Conservation (phyloP, 2,329 filamentous ascomycete genomes). For the Leptographium galeiforme region DNA sequence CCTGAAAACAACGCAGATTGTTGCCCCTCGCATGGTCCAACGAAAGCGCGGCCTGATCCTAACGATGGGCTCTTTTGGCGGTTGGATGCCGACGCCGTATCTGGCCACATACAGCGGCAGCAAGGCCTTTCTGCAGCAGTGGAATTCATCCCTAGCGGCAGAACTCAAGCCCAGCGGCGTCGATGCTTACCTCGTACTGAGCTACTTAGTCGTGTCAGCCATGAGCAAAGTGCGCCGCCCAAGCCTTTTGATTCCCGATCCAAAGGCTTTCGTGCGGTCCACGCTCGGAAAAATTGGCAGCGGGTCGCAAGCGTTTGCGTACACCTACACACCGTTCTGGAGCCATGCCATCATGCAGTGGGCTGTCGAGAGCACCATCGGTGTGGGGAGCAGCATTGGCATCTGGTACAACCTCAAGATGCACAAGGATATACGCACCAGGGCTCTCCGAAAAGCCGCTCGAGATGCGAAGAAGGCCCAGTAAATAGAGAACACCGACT, state of each 20-base stretch:
- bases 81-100: slow-evolving; percentile 79
- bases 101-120: slow-evolving; percentile 93
- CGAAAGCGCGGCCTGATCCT: slow-evolving; percentile 80
- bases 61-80: slow-evolving; percentile 95
- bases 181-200: slow-evolving; percentile 81
- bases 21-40: slow-evolving; percentile 72
- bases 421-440: slow-evolving; percentile 70
- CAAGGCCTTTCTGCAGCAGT: slow-evolving; percentile 96
- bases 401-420: slow-evolving; percentile 47
- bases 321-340: slow-evolving; percentile 89
- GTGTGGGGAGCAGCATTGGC: slow-evolving; percentile 31
- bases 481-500: neutral
- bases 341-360: slow-evolving; percentile 81
- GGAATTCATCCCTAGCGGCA: slow-evolving; percentile 73
- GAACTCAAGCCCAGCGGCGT: slow-evolving; percentile 74
- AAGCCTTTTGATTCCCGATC: slow-evolving; percentile 64
- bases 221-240: slow-evolving; percentile 92
- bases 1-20: slow-evolving; percentile 70
- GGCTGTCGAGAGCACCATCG: slow-evolving; percentile 50
- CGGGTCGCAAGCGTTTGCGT: slow-evolving; percentile 63
- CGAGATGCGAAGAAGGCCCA: slow-evolving; percentile 59
- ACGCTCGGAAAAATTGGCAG: slow-evolving; percentile 74
- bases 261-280: slow-evolving; percentile 68
- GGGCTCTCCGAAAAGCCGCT: slow-evolving; percentile 73
- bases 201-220: slow-evolving; percentile 84